These are phyloP conservation scores for Striga asiatica DNA, from an alignment of 257 asterid genomes.

Conservation along the genomic window DNA sequence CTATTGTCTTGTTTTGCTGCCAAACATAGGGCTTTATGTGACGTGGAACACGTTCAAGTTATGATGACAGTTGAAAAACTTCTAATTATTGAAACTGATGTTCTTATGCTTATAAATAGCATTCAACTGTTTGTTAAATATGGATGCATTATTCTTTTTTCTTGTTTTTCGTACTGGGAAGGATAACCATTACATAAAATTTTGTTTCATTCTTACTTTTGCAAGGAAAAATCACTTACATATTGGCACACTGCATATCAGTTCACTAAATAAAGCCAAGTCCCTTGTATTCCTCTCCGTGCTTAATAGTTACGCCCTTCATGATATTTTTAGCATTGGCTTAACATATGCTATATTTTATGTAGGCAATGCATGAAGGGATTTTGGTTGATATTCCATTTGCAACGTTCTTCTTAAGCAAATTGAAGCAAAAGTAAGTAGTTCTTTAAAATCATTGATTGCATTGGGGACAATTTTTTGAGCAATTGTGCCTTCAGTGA, in stretches of 20 bases:
- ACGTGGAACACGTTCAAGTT: background rate
- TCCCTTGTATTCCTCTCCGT: background rate
- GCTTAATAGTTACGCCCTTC: background rate
- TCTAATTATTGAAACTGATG: background rate
- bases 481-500: background rate
- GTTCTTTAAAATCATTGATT: background rate
- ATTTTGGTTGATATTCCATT: slow-evolving; percentile 95
- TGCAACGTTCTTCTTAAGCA: slow-evolving; percentile 96
- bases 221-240: background rate
- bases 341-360: slow-evolving; percentile 8
- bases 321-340: slow-evolving; percentile 1
- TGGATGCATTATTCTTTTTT: background rate
- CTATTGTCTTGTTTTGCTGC: slow-evolving; percentile 1
- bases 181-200: background rate
- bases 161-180: background rate
- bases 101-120: background rate
- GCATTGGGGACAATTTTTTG: background rate
- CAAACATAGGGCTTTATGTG: background rate
- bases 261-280: background rate
- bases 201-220: background rate
- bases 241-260: background rate
- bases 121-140: background rate
- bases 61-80: slow-evolving; percentile 3
- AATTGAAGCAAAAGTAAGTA: slow-evolving; percentile 91
- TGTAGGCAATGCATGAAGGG: slow-evolving; percentile 98